Conservation (phyloP, 1,139 yeast species). For the Debaryomycetaceae sp. region DNA sequence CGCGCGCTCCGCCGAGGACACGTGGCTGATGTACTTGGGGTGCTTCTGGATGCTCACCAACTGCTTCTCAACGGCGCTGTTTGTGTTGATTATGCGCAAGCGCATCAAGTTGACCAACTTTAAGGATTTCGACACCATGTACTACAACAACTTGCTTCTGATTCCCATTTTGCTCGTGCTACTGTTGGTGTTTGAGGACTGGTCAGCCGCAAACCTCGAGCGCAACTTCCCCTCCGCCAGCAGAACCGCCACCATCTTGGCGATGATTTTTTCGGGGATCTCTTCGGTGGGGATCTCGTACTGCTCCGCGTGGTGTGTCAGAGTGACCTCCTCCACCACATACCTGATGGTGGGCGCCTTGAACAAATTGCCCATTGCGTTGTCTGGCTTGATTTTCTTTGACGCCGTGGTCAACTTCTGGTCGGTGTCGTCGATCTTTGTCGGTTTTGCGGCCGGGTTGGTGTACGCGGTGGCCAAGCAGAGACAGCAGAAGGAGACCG, state of each 20-base stretch:
- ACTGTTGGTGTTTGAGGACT: slow-evolving; percentile 82
- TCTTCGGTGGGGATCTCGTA: slow-evolving; percentile 95
- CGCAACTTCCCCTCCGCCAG: slow-evolving; percentile 73
- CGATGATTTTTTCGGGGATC: slow-evolving; percentile 90
- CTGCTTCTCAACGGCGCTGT: slow-evolving; percentile 91
- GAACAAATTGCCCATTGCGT: slow-evolving; percentile 95
- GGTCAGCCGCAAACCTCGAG: slow-evolving; percentile 77
- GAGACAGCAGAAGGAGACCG: slow-evolving; percentile 48
- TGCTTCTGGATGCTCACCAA: slow-evolving; percentile 96
- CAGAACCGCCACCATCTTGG: slow-evolving; percentile 62
- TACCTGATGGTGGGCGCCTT: slow-evolving; percentile 99
- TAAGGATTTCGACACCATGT: slow-evolving; percentile 98
- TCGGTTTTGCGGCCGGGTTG: slow-evolving; percentile 92
- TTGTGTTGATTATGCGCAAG: slow-evolving; percentile 92
- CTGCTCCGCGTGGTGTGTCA: slow-evolving; percentile 99
- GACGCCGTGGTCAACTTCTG: slow-evolving; percentile 93
- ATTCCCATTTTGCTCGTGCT: slow-evolving; percentile 79
- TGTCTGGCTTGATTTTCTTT: slow-evolving; percentile 89
- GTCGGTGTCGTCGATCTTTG: slow-evolving; percentile 82
- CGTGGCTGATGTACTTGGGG: slow-evolving; percentile 62
- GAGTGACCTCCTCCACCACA: slow-evolving; percentile 97
- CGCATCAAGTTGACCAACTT: slow-evolving; percentile 95
- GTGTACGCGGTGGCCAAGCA: slow-evolving; percentile 92
- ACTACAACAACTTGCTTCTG: slow-evolving; percentile 89
- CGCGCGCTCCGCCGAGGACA: slow-evolving; percentile 34